These are phyloP conservation scores for Platanthera guangdongensis DNA, from an alignment of 106 monocot genomes.

Conservation along the genomic window DNA sequence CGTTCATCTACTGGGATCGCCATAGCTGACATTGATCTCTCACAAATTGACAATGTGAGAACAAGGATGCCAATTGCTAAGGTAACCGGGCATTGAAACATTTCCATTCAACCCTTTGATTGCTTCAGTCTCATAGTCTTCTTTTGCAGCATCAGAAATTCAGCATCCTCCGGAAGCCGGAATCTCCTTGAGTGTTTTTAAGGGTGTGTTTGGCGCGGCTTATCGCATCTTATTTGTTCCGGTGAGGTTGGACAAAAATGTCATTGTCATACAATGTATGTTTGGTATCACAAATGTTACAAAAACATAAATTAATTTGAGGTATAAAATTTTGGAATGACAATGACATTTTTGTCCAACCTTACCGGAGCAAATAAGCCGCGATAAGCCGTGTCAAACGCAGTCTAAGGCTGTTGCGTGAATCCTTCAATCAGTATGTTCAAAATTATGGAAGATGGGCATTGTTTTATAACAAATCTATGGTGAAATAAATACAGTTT, in stretches of 20 bases:
- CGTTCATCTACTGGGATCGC: slow-evolving; percentile 71
- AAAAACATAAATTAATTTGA: no score
- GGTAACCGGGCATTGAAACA: slow-evolving; percentile 15
- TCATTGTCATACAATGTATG: no score
- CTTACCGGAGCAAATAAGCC: no score
- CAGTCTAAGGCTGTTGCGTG: neutral
- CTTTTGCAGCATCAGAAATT: slow-evolving; percentile 8
- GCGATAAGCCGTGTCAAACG: no score
- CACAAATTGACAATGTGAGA: slow-evolving; percentile 57
- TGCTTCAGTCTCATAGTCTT: neutral
- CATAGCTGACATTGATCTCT: slow-evolving; percentile 67
- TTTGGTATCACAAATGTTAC: no score
- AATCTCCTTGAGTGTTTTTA: neutral
- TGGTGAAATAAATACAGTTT: neutral
- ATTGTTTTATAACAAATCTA: neutral
- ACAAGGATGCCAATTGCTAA: slow-evolving; percentile 68
- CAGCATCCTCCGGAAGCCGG: neutral
- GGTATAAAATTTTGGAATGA: no score
- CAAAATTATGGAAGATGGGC: neutral
- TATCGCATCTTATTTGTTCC: no score
- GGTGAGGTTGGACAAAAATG: no score
- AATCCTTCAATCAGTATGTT: neutral
- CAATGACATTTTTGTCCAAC: no score
- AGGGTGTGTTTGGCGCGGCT: no score
- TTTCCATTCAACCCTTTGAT: neutral